phyloP scores from a whole-genome alignment of 306 rosid species.

The Malus domestica region ASM211411v1 NC_041803.1:1459001-1459500 shows the following conservation, averaged over 20 bases:
- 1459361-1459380: neutral
- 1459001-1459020: neutral
- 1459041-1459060: conserved; percentile 16
- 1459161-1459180: too few species aligned
- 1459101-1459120: neutral
- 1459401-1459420: neutral
- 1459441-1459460: neutral
- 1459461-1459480: neutral
- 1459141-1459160: too few species aligned
- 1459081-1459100: conserved; percentile 17
- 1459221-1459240: too few species aligned
- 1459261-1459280: too few species aligned
- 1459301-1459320: too few species aligned
- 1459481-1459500: neutral
- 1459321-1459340: neutral
- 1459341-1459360: neutral
- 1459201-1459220: too few species aligned
- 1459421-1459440: neutral
- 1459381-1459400: neutral
- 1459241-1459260: too few species aligned
- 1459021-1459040: neutral
- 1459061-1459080: conserved; percentile 22
- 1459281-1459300: too few species aligned
- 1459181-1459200: too few species aligned
- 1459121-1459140: neutral